These are phyloP conservation scores for Capsicum chinense DNA, from an alignment of 257 asterid genomes.

Conservation along the genomic window DNA sequence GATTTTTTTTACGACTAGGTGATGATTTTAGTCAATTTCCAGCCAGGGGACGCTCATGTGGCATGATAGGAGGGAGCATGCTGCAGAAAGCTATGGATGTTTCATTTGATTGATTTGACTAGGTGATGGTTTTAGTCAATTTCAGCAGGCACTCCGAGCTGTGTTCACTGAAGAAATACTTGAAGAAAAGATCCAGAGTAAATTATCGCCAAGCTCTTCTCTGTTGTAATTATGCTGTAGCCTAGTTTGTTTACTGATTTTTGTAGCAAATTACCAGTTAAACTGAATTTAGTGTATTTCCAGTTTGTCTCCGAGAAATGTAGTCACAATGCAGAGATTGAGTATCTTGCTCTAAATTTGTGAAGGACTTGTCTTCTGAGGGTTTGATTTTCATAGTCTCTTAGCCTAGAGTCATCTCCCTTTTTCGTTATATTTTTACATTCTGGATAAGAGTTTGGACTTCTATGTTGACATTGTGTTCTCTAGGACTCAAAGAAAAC, in stretches of 20 bases:
- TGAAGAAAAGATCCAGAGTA: background rate
- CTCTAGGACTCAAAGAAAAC: no score
- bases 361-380: background rate
- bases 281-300: background rate
- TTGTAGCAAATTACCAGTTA: background rate
- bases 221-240: constrained; percentile 30
- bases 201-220: background rate
- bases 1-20: background rate
- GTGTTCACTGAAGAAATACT: background rate
- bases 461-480: no score
- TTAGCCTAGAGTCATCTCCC: no score
- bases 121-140: no score
- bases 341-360: background rate
- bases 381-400: background rate
- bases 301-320: background rate
- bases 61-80: background rate
- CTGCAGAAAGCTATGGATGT: background rate
- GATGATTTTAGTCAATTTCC: background rate
- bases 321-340: background rate
- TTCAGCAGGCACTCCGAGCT: background rate
- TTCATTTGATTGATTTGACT: constrained; percentile 6
- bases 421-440: no score
- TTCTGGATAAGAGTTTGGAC: no score
- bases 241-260: background rate
- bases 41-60: background rate